Conservation (phyloP, 1,139 yeast species). For the Wickerhamomyces sp. region DNA sequence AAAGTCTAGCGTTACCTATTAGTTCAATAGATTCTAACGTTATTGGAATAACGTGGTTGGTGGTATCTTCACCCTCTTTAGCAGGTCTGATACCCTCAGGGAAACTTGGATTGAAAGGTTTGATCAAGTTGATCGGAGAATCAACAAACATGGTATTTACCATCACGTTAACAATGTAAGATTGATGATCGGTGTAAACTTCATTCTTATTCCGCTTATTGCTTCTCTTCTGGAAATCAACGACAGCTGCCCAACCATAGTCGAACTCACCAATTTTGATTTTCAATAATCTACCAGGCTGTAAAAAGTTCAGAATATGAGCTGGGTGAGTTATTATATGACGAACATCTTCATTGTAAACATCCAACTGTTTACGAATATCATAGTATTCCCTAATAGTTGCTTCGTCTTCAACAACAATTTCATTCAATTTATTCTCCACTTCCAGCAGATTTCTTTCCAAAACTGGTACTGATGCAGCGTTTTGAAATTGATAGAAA, state of each 20-base stretch:
- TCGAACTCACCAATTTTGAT: slow-evolving; percentile 51
- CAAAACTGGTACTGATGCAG: slow-evolving; percentile 81
- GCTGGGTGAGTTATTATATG: slow-evolving; percentile 92
- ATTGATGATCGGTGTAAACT: slow-evolving; percentile 71
- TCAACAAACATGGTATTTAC: slow-evolving; percentile 76
- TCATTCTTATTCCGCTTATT: slow-evolving; percentile 52
- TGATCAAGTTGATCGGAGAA: slow-evolving; percentile 67
- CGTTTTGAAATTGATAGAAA: slow-evolving; percentile 92
- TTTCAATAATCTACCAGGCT: slow-evolving; percentile 81
- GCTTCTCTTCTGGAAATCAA: slow-evolving; percentile 66
- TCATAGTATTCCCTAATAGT: slow-evolving; percentile 80
- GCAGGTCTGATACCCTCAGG: slow-evolving; percentile 92
- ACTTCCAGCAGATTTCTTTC: slow-evolving; percentile 59
- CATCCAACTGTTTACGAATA: slow-evolving; percentile 62
- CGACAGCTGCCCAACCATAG: slow-evolving; percentile 95
- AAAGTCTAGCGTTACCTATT: slow-evolving; percentile 76
- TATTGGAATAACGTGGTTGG: slow-evolving; percentile 79
- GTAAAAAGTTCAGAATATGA: slow-evolving; percentile 74
- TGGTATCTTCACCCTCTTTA: slow-evolving; percentile 60
- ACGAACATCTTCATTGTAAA: slow-evolving; percentile 73
- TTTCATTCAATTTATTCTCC: slow-evolving; percentile 42
- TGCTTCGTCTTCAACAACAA: slow-evolving; percentile 68
- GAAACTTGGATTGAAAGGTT: slow-evolving; percentile 63
- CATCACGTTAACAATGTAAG: slow-evolving; percentile 82
- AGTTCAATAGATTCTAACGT: slow-evolving; percentile 71